phyloP scores from a whole-genome alignment of 768 basidiomycete species.

The Mycena kentingensis region DNA sequence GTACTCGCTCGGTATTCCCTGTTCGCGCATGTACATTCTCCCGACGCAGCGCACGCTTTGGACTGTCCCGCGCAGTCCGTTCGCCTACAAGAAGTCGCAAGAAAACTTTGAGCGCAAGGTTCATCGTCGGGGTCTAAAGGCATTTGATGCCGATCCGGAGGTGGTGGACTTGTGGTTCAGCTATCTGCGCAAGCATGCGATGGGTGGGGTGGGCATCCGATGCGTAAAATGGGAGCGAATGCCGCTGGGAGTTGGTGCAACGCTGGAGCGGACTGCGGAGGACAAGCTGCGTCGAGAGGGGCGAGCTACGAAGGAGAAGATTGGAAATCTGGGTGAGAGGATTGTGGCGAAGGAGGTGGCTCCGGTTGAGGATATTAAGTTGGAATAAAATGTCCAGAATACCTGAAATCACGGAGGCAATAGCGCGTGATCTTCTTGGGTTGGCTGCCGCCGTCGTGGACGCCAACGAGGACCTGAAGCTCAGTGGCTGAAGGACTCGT shows the following conservation, averaged over 20 bases:
- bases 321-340: constrained; percentile 42
- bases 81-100: constrained; percentile 90
- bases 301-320: constrained; percentile 30
- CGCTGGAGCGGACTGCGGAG: constrained; percentile 25
- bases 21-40: constrained; percentile 61
- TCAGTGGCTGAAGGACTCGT: no score
- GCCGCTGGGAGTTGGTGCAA: constrained; percentile 50
- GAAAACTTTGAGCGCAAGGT: constrained; percentile 91
- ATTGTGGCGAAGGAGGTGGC: constrained; percentile 41
- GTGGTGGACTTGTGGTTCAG: constrained; percentile 79
- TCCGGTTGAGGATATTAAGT: constrained; percentile 18
- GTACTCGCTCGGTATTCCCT: constrained; percentile 79
- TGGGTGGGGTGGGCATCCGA: constrained; percentile 88
- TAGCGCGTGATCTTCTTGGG: no score
- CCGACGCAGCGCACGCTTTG: constrained; percentile 78
- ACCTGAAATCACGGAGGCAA: no score
- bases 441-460: no score
- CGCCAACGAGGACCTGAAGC: no score
- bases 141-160: constrained; percentile 83
- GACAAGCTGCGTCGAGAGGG: constrained; percentile 33
- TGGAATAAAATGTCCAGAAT: no score
- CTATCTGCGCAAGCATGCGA: constrained; percentile 72
- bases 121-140: constrained; percentile 85
- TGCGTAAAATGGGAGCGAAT: constrained; percentile 75
- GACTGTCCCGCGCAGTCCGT: constrained; percentile 86